phyloP scores from a whole-genome alignment of 805 yeast species.

The Ogataea sp. region DNA sequence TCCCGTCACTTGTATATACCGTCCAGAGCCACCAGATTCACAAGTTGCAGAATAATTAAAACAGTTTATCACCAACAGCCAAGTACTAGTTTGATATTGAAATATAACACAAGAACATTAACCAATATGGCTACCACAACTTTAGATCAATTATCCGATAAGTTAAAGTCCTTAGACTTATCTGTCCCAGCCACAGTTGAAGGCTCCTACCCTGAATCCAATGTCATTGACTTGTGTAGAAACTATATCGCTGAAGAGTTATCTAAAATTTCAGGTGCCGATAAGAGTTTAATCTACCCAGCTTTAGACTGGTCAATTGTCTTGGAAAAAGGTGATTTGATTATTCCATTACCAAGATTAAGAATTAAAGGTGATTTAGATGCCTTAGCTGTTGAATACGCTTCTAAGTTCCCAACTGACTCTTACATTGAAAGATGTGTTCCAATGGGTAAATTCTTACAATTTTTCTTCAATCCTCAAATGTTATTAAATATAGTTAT shows the following conservation, averaged over 20 bases:
- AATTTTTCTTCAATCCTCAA: slow-evolving; percentile 70
- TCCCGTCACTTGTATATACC: too few species aligned
- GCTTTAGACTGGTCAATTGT: slow-evolving; percentile 85
- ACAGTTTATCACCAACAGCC: too few species aligned
- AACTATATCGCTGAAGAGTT: slow-evolving; percentile 81
- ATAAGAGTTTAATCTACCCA: slow-evolving; percentile 59
- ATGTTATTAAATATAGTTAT: slow-evolving; percentile 62
- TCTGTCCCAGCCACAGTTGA: slow-evolving; percentile 34
- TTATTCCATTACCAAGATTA: slow-evolving; percentile 86
- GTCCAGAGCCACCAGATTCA: too few species aligned
- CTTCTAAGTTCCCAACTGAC: slow-evolving; percentile 66
- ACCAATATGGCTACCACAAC: slow-evolving; percentile 20
- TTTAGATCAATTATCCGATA: slow-evolving; percentile 14
- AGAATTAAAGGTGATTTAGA: slow-evolving; percentile 82
- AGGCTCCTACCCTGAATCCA: slow-evolving; percentile 68
- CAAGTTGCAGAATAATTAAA: too few species aligned
- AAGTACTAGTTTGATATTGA: too few species aligned
- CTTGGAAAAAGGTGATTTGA: slow-evolving; percentile 85
- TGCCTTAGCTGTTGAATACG: slow-evolving; percentile 69
- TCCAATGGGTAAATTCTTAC: slow-evolving; percentile 86
- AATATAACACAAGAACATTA: slow-evolving; percentile 1
- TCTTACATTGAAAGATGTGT: slow-evolving; percentile 60
- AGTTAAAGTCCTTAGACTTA: slow-evolving; percentile 19
- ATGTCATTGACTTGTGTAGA: slow-evolving; percentile 83
- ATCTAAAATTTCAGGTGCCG: slow-evolving; percentile 65